Base-by-base conservation (phyloP, 345 rosid genomes). In the Salix caprea region DNA sequence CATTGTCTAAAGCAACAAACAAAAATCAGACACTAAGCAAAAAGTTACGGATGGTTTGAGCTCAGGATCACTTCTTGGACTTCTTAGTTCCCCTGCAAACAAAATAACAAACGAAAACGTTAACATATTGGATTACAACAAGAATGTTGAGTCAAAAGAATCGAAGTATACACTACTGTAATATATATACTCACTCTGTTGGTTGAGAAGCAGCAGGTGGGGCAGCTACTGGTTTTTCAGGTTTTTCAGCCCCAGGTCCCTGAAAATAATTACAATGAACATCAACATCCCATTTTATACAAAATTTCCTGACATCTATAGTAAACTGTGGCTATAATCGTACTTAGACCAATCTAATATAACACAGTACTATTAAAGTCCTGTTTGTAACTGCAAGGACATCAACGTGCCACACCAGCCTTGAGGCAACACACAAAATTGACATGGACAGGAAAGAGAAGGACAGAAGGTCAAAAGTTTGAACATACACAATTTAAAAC, bases 241-340 rank as follows among this genome's bases (percentile, higher is more conserved):
- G 74, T 50, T 74, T 79, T 5, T 79, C 77, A 2, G 26, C 74
- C n/a, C 77, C 82, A 0, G 77, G 77, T 34, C 82, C 82, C 82
- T 79, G 74, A 2, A 24, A 72, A 71, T 24, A 39, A n/a, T 58
- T n/a, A 23, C 28, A 58, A 58, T 23, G 62, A n/a, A n/a, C 24
- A 4, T 58, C 62, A 58, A 9, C 28, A 68, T 13, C 23, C 15
- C 65, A 18, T 7, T 14, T 56, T 0, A 42, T 16, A 30, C 16
- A 40, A 15, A 2, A 39, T 14, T 30, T 19, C 19, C 56, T 39
- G 9, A 19, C 34, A 48, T 46, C 10, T 9, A 46, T 4, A 1
- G 2, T 40, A 40, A n/a, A 23, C 13, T 11, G 0, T 1, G 77
- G 14, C 13, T 50, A 23, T 15, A 9, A 16, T 3, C 11, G 4